A percentile compares a stretch with the other conserved stretches of the same genome.
Evolutionary conservation across 106 monocot genomes (phyloP).

Genomic region (Amphibolis antarctica): DNA sequence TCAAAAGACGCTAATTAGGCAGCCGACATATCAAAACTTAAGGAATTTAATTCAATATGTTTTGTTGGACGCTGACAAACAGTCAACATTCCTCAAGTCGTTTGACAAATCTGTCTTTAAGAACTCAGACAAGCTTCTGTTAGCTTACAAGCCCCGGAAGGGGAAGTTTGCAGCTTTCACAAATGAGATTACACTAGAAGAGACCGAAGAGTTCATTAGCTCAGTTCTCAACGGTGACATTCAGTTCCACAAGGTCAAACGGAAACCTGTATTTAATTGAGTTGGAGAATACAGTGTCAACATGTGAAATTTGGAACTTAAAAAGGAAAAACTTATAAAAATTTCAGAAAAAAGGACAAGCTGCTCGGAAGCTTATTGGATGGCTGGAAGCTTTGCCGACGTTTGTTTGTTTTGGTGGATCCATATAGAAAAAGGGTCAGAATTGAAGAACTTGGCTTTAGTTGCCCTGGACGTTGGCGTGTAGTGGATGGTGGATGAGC

Average conservation of each 20-base stretch:
- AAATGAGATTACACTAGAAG: conserved; percentile 45
- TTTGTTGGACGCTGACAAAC: conserved; percentile 70
- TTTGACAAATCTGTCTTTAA: conserved; percentile 57
- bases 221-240: conserved; percentile 82
- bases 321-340: no score
- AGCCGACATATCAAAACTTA: conserved; percentile 5
- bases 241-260: conserved; percentile 35
- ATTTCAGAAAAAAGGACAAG: not conserved
- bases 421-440: no score
- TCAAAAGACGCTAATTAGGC: conserved; percentile 65
- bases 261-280: conserved; percentile 39
- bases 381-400: no score
- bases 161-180: conserved; percentile 46
- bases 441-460: no score
- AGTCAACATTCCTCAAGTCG: conserved; percentile 41
- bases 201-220: conserved; percentile 61
- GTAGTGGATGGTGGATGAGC: no score
- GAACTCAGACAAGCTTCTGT: conserved; percentile 36
- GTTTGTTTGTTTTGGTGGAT: no score
- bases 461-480: no score
- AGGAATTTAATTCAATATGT: conserved; percentile 40
- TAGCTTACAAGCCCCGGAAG: conserved; percentile 83
- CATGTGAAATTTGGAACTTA: not conserved
- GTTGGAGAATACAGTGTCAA: not conserved
- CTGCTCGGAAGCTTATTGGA: not conserved